Conservation (phyloP, 108 stramenopile species). For the Nitzschia palea region DNA sequence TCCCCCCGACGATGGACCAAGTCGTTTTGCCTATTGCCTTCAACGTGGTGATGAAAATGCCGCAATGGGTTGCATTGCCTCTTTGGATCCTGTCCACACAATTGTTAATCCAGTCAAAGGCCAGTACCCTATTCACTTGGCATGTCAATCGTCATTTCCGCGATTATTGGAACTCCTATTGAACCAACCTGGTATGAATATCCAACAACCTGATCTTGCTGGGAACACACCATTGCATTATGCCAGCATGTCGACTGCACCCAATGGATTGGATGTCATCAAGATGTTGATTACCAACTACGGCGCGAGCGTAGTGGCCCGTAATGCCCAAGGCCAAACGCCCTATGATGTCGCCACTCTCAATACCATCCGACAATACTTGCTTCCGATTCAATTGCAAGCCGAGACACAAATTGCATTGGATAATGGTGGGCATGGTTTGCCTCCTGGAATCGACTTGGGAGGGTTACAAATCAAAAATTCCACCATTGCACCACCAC, state of each 20-base stretch:
- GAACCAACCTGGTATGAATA: constrained; percentile 42
- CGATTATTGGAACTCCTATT: constrained; percentile 45
- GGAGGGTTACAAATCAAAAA: constrained; percentile 66
- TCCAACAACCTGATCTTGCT: constrained; percentile 48
- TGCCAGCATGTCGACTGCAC: constrained; percentile 49
- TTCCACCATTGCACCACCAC: constrained; percentile 61
- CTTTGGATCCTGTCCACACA: constrained; percentile 34
- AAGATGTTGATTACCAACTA: constrained; percentile 63
- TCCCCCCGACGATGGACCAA: constrained; percentile 63
- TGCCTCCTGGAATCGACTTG: constrained; percentile 81
- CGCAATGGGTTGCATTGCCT: constrained; percentile 48
- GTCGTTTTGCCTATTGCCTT: constrained; percentile 42
- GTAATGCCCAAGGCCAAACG: constrained; percentile 62
- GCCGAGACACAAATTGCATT: constrained; percentile 71
- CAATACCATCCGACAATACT: constrained; percentile 69
- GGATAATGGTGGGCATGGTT: constrained; percentile 76
- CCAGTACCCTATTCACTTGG: constrained; percentile 66
- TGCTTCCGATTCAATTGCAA: constrained; percentile 84
- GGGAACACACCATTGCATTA: constrained; percentile 81
- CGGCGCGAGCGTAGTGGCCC: constrained; percentile 43
- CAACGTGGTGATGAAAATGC: constrained; percentile 43
- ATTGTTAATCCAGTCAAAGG: constrained; percentile 47
- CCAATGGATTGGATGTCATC: constrained; percentile 40
- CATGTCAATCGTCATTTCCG: constrained; percentile 44
- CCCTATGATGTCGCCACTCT: constrained; percentile 80